A percentile compares a stretch with the other conserved stretches of the same genome.
phyloP scores from a whole-genome alignment of 2,329 filamentous ascomycete species.

The Curvularia spicifera region DNA sequence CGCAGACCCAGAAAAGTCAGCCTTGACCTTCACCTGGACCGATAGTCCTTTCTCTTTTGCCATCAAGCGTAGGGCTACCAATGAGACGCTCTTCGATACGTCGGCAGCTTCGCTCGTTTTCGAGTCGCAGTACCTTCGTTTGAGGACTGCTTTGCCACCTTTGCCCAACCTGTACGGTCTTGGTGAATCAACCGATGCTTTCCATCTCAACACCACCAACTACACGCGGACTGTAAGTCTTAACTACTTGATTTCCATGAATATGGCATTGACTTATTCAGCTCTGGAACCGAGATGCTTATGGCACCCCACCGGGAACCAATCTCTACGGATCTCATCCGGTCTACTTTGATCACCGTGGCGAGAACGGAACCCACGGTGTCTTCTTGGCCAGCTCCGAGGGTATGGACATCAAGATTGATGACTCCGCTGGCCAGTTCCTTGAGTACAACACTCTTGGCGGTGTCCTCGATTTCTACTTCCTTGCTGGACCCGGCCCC shows the following conservation, averaged over 20 bases:
- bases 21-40: conserved; percentile 62
- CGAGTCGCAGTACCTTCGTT: conserved; percentile 75
- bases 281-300: conserved; percentile 75
- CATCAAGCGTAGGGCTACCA: conserved; percentile 63
- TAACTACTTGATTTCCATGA: conserved; percentile 35
- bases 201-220: conserved; percentile 70
- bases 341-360: conserved; percentile 76
- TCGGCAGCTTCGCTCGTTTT: conserved; percentile 72
- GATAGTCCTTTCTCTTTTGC: conserved; percentile 71
- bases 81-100: conserved; percentile 71
- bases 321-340: conserved; percentile 79
- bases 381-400: conserved; percentile 45
- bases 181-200: conserved; percentile 75
- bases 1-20: conserved; percentile 45
- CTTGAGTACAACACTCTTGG: conserved; percentile 81
- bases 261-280: conserved; percentile 59
- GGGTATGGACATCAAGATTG: conserved; percentile 75
- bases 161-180: conserved; percentile 76
- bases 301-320: conserved; percentile 62
- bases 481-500: conserved; percentile 57
- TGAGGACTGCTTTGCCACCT: conserved; percentile 72
- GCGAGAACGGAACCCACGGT: conserved; percentile 49
- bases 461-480: conserved; percentile 75
- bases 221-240: conserved; percentile 60
- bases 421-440: conserved; percentile 69